Conservation (phyloP, 2,329 filamentous ascomycete species). For the Phialocephala sp. region DNA sequence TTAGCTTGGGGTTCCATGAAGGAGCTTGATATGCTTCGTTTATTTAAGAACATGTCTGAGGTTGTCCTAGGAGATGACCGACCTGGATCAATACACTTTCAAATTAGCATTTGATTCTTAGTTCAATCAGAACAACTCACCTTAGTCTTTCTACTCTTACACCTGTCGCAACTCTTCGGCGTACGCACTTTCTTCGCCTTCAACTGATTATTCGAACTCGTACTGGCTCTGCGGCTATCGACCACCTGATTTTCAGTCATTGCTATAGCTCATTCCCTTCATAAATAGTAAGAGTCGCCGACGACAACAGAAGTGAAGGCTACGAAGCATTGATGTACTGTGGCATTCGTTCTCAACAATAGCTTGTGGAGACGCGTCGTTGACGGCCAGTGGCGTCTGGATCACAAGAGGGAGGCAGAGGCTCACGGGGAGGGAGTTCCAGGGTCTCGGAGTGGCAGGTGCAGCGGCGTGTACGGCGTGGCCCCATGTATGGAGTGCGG, state of each 20-base stretch:
- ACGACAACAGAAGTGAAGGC: background rate
- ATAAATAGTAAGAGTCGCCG: background rate
- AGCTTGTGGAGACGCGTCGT: conserved; percentile 15
- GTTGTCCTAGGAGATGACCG: background rate
- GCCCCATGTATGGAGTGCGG: conserved; percentile 9
- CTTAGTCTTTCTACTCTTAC: conserved; percentile 33
- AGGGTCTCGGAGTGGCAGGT: conserved; percentile 11
- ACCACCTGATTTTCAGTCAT: conserved; percentile 23
- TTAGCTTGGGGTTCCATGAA: too few species aligned
- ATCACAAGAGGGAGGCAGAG: conserved; percentile 1
- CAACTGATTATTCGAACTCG: conserved; percentile 11
- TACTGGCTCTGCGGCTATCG: conserved; percentile 17
- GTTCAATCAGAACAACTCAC: conserved; percentile 11
- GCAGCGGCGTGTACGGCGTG: background rate
- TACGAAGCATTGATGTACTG: conserved; percentile 1
- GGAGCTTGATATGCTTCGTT: too few species aligned
- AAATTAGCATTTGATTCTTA: background rate
- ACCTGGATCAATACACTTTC: conserved; percentile 32
- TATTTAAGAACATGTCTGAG: too few species aligned
- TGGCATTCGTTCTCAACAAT: background rate
- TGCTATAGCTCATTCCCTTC: background rate
- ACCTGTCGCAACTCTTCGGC: conserved; percentile 31
- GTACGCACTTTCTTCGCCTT: conserved; percentile 29
- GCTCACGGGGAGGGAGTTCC: conserved; percentile 17
- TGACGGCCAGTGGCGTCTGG: background rate